phyloP scores from a whole-genome alignment of 2,329 filamentous ascomycete species.

The Bipolaris zeicola region DNA sequence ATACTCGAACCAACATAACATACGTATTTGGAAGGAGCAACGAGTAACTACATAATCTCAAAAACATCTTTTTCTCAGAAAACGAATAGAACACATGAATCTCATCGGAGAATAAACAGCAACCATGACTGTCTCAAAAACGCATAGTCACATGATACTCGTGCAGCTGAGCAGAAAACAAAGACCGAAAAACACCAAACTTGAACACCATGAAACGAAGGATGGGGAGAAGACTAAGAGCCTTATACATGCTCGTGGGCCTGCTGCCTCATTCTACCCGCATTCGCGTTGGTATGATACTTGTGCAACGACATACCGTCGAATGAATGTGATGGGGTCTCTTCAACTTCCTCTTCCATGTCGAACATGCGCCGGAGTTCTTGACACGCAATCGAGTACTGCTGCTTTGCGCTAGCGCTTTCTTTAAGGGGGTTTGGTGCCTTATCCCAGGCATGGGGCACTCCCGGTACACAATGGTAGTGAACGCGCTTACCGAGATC shows the following conservation, averaged over 20 bases:
- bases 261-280: background rate
- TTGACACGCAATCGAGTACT: conserved; percentile 62
- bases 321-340: conserved; percentile 10
- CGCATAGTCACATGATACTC: background rate
- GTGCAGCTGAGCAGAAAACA: background rate
- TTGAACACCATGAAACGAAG: background rate
- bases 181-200: background rate
- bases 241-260: background rate
- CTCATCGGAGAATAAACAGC: background rate
- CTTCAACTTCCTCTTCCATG: conserved; percentile 38
- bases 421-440: conserved; percentile 64
- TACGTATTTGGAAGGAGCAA: background rate
- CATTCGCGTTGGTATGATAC: conserved; percentile 20
- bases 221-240: background rate
- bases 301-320: conserved; percentile 13
- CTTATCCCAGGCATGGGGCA: conserved; percentile 71
- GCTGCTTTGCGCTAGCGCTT: conserved; percentile 57
- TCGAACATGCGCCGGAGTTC: conserved; percentile 55
- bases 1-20: background rate
- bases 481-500: conserved; percentile 61
- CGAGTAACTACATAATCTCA: no score
- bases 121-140: background rate
- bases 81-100: background rate
- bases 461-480: conserved; percentile 64
- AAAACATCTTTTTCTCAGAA: background rate